Base-by-base conservation (phyloP, 2,329 filamentous ascomycete genomes). In the Lasiodiplodia gonubiensis region DNA sequence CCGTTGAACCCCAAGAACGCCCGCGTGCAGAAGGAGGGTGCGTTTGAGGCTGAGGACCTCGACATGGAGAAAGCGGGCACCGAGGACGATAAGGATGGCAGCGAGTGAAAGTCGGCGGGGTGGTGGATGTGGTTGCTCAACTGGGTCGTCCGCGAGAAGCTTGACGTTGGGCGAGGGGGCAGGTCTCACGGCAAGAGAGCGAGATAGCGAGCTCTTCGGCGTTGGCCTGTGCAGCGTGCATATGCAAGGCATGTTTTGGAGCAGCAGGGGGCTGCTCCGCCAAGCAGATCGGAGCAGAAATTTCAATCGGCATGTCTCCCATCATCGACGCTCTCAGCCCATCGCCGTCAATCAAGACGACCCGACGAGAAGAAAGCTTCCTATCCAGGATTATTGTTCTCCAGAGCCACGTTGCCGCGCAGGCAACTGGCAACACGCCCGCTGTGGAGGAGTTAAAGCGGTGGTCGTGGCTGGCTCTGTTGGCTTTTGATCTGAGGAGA, bases 401-500 rank as follows among this genome's bases (percentile, higher is more conserved):
- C 59, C 67, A 68, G 60, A 68, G 67, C 67, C 60, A 53, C 59
- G 46, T 35, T 61, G 61, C 67, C 23, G 10, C 16, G n/a, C n/a
- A 59, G 57, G 61, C 53, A 53, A 65, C 67, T 68, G 67, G 67
- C 67, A 68, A 68, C 67, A 59, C 67, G 48, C 57, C 67, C 67
- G 67, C 61, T 64, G 61, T 65, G 67, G 67, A 68, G 53, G 37
- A 59, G 33, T 52, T 23, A 68, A 64, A 64, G 61, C 67, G 67
- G 67, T 65, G 67, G 67, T 68, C 67, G 67, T 68, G 67, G 67
- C 67, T 68, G 60, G 66, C 67, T 68, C 67, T 60, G 67, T 64
- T 68, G 52, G 37, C 27, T 68, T 68, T 68, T 68, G 67, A 68
- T 68, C 67, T 35, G 53, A 57, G 37, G 51, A 59, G 60, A 39